phyloP scores from a whole-genome alignment of 768 basidiomycete genomes.

The Rhodotorula taiwanensis region DNA sequence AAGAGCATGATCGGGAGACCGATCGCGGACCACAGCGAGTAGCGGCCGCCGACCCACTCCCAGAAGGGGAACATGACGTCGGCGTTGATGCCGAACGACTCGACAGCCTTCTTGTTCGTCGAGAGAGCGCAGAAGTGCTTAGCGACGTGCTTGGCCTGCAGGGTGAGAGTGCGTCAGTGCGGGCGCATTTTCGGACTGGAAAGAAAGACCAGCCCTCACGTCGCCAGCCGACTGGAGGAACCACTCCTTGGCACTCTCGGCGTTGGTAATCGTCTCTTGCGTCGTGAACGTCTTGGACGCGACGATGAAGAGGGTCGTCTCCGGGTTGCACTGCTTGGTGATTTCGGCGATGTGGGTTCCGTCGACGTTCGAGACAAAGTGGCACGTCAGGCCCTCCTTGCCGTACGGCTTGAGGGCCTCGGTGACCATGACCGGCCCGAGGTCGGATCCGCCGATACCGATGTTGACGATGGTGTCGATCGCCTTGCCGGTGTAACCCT shows the following conservation, averaged over 20 bases:
- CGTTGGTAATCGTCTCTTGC: slow-evolving; percentile 99
- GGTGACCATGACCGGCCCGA: slow-evolving; percentile 98
- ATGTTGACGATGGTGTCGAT: slow-evolving; percentile 97
- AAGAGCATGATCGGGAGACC: slow-evolving; percentile 88
- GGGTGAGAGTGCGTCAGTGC: neutral
- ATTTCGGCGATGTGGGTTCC: slow-evolving; percentile 94
- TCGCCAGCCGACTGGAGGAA: slow-evolving; percentile 79
- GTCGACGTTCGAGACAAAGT: slow-evolving; percentile 97
- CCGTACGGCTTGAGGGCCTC: slow-evolving; percentile 92
- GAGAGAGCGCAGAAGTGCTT: slow-evolving; percentile 99
- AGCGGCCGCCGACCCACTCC: slow-evolving; percentile 99
- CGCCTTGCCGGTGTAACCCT: slow-evolving; percentile 90
- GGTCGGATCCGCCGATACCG: slow-evolving; percentile 95
- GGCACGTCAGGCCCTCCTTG: slow-evolving; percentile 74
- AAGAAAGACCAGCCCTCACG: slow-evolving; percentile 44
- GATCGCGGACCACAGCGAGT: slow-evolving; percentile 97
- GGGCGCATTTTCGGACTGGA: neutral
- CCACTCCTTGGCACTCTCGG: slow-evolving; percentile 87
- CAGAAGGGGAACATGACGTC: slow-evolving; percentile 99
- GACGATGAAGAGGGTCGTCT: slow-evolving; percentile 93
- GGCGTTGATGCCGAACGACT: slow-evolving; percentile 80
- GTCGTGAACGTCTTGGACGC: slow-evolving; percentile 99
- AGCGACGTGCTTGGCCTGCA: slow-evolving; percentile 72
- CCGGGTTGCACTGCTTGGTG: slow-evolving; percentile 69
- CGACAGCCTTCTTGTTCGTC: slow-evolving; percentile 90